Evolutionary conservation across 2,329 filamentous ascomycete genomes (phyloP), one percentile per base, ranked within the genome.

Genomic region (Aspergillus piperis): DNA sequence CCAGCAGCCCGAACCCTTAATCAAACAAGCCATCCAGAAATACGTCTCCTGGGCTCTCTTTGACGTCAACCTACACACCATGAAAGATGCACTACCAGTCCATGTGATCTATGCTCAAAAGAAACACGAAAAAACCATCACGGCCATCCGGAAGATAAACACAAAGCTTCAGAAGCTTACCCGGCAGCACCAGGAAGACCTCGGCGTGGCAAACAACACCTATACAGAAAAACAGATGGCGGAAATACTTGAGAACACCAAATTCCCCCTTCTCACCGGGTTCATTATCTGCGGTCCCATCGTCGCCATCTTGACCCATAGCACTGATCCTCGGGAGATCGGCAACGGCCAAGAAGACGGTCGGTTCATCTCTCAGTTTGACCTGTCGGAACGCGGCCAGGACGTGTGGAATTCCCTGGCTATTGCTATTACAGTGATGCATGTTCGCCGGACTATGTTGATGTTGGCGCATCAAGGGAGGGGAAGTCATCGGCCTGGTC

Each of bases 401-500:
- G 85, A 87, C 67, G 84, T 87, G 2, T 88, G 85, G 85, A 86
- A 86, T 66, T 78, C 81, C 4, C 73, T 87, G 3, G 83, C 84
- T 0, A 64, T 87, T 53, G 83, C 84, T 0, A 84, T 87, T 59
- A 73, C 84, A 5, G 75, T 84, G 10, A 78, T 84, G 62, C 81
- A 84, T 68, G 79, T 81, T 56, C 78, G 84, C 5, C 81, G 82
- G 60, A 77, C 80, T 36, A 78, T 84, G 77, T 64, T 79, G 54
- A 71, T 78, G 57, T 72, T 84, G 21, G 76, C 77, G 42, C 70
- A 77, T 38, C 73, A 66, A 8, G 65, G 70, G 5, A 23, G 52
- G n/a, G 62, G 60, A 23, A 64, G 64, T 6, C 62, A 66, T 52
- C 32, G 4, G 11, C 32, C 32, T 36, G 54, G 60, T 17, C 65